Conservation (phyloP, 257 asterid genomes). For the Ligustrum vulgare region DNA sequence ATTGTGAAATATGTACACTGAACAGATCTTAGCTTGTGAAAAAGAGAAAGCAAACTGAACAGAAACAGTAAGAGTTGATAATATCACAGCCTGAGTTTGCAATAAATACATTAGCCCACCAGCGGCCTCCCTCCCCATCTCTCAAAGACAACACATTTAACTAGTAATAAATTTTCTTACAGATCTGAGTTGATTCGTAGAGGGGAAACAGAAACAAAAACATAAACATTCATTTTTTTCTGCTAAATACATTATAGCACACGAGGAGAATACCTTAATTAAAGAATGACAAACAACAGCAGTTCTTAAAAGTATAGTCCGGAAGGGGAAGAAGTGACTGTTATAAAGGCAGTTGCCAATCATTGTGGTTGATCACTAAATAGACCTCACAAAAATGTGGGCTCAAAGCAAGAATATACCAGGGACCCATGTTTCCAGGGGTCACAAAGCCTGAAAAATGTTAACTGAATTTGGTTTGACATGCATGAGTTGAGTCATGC, state of each 20-base stretch:
- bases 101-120: not conserved
- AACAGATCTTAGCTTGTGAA: not conserved
- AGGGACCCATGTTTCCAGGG: not conserved
- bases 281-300: not conserved
- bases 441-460: not conserved
- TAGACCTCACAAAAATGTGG: not conserved
- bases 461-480: not conserved
- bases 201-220: not conserved
- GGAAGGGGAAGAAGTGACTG: not conserved
- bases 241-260: not conserved
- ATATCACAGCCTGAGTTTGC: not conserved
- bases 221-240: too few relatives aligned
- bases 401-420: not conserved
- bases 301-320: not conserved
- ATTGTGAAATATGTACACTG: too few relatives aligned
- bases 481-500: not conserved
- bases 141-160: not conserved
- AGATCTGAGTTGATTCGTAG: not conserved
- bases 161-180: not conserved
- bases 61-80: not conserved
- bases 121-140: too few relatives aligned
- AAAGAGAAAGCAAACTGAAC: not conserved
- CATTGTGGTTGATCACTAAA: not conserved
- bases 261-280: not conserved
- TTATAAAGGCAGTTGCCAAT: not conserved